Evolutionary conservation across 2,329 filamentous ascomycete genomes (phyloP).

Genomic region (Cercospora sp.): DNA sequence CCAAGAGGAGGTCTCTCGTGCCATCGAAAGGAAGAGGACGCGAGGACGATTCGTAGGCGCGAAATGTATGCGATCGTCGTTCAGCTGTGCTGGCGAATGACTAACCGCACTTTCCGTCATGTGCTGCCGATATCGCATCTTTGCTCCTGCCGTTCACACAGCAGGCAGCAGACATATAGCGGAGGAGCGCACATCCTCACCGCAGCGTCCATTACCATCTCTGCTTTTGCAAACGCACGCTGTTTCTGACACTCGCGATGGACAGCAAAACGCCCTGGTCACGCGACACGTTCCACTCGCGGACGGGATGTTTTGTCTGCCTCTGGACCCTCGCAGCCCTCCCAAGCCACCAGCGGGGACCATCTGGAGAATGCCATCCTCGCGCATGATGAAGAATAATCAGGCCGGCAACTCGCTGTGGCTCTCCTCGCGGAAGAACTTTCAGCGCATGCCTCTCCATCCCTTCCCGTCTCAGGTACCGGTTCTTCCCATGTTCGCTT

Average conservation of each 20-base stretch:
- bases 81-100: background rate
- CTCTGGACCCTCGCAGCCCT: background rate
- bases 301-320: background rate
- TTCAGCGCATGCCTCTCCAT: background rate
- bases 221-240: background rate
- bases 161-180: background rate
- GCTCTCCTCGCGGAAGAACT: background rate
- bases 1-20: conserved; percentile 4
- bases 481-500: background rate
- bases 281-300: background rate
- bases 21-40: background rate
- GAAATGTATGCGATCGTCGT: conserved; percentile 4
- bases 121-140: conserved; percentile 12
- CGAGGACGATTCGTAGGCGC: background rate
- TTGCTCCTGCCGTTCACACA: background rate
- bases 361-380: background rate
- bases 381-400: background rate
- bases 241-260: background rate
- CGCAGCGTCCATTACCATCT: background rate
- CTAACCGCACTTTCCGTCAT: conserved; percentile 4
- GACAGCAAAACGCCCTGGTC: background rate
- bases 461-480: background rate
- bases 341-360: background rate
- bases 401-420: background rate
- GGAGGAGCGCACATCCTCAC: background rate